Evolutionary conservation across 2,329 filamentous ascomycete genomes (phyloP).

Genomic region (Fusarium sp.): DNA sequence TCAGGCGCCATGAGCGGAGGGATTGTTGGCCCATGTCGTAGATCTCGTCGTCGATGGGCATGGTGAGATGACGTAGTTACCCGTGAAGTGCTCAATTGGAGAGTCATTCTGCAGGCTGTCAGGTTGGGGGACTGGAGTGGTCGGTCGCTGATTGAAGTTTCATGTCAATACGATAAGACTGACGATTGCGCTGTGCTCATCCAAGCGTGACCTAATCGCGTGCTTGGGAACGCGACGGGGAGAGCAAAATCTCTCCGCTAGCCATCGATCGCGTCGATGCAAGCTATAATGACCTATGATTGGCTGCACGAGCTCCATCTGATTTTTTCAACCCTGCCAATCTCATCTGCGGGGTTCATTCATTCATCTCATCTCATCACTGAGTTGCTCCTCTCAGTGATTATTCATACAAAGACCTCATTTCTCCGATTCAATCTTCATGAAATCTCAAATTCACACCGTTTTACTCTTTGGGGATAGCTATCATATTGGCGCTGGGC

Average conservation of each 20-base stretch:
- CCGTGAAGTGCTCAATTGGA: accelerated
- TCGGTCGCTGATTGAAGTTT: no score
- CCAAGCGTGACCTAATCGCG: background rate
- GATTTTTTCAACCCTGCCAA: background rate
- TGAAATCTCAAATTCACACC: no score
- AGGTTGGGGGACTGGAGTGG: no score
- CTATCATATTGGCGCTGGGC: background rate
- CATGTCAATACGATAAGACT: accelerated
- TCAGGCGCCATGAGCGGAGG: background rate
- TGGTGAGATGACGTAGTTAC: accelerated
- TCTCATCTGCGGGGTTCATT: background rate
- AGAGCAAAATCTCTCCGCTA: background rate
- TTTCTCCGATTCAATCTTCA: accelerated
- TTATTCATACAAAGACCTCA: background rate
- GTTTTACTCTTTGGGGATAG: no score
- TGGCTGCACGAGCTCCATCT: background rate
- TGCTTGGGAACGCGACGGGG: background rate
- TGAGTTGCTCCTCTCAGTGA: no score
- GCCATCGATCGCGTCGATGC: background rate
- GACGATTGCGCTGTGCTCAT: background rate
- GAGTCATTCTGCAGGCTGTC: background rate
- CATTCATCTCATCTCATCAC: background rate
- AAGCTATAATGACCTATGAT: background rate
- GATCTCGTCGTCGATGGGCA: background rate
- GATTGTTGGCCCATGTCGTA: background rate